These are phyloP conservation scores for Lactarius indigo DNA, from an alignment of 768 basidiomycete genomes.

Conservation along the genomic window DNA sequence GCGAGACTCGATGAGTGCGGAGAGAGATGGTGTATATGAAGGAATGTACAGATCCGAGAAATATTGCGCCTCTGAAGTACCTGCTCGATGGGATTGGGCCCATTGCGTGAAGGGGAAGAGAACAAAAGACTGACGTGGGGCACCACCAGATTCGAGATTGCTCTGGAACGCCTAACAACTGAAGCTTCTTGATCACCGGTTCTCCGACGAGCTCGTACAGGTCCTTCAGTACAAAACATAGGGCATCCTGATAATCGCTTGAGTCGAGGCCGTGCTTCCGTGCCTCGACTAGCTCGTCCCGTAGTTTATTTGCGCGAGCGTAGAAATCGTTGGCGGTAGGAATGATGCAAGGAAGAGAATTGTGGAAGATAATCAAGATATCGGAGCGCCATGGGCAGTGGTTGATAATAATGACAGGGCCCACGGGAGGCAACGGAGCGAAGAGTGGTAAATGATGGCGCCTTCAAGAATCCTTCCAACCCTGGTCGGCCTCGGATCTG, in stretches of 20 bases:
- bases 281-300: not conserved
- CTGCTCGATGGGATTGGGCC: no score
- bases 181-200: no score
- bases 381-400: conserved; percentile 5
- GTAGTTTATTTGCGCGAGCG: not conserved
- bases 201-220: conserved; percentile 5
- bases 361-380: not conserved
- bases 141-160: no score
- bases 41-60: conserved; percentile 10
- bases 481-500: no score
- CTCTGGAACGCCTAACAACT: no score
- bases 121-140: no score
- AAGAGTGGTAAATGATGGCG: not conserved
- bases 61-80: not conserved
- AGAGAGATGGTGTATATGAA: conserved; percentile 1
- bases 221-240: not conserved
- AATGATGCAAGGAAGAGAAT: not conserved
- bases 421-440: not conserved
- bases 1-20: conserved; percentile 7
- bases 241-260: not conserved
- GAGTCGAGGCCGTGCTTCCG: not conserved
- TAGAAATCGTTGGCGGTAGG: not conserved
- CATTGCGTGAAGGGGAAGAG: no score
- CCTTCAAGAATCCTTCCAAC: no score
- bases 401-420: conserved; percentile 6